Base-by-base conservation (phyloP, 2,329 filamentous ascomycete genomes). In the Colletotrichum scovillei region DNA sequence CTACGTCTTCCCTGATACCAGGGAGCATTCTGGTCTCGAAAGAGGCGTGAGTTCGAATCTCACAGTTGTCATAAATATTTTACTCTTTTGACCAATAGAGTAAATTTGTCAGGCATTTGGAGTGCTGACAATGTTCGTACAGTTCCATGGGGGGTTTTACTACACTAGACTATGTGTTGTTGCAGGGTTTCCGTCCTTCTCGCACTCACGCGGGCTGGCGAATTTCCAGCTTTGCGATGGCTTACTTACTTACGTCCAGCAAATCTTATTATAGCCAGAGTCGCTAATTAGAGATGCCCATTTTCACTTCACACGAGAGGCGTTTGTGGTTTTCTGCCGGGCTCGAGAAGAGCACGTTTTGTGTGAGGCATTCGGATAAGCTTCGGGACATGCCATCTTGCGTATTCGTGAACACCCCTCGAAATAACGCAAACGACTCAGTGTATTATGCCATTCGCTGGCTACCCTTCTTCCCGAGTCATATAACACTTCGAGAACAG, bases 31-130 rank as follows among this genome's bases (percentile, higher is more conserved):
- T 73, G 71, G 71, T 73, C 60, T 73, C 67, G 71, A 64, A 73
- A 73, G 71, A 73, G 56, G 67, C 71, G 71, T 73, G 71, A 73
- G 67, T 73, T 73, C 71, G 71, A 73, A 73, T 73, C 70, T 73
- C 70, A 73, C 70, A 73, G 70, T 73, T 73, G 70, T 73, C 70
- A 73, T 14, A 9, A 5, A 32, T 35, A 19, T 35, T 63, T 63
- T 35, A 8, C n/a, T 2, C 6, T 56, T 28, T 19, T 14, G 16
- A 4, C 24, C 9, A 53, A 24, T 28, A 6, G n/a, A 26, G n/a
- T 8, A 7, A 22, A 9, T 53, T 4, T n/a, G 22, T 24, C 16
- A 19, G 38, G 6, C 16, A 19, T 2, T 42, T 19, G 16, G 14
- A 42, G 6, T 42, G 14, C 5, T 3, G 16, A 42, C 16, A 19